Evolutionary conservation across 2,329 filamentous ascomycete genomes (phyloP).

Genomic region (Botrytis byssoidea): DNA sequence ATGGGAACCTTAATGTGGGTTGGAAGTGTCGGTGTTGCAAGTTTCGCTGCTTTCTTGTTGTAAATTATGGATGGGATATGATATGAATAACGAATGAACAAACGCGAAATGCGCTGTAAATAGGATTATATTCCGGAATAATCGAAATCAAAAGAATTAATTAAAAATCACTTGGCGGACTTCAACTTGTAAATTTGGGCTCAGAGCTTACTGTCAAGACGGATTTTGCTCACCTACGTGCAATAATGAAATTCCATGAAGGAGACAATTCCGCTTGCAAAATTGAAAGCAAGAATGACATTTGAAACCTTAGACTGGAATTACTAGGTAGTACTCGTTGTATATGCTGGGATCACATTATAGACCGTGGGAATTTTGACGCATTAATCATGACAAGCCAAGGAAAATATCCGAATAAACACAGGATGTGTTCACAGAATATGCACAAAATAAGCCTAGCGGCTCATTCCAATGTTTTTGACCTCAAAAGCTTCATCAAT

Average conservation of each 20-base stretch:
- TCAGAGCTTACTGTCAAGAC: not conserved
- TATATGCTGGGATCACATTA: not conserved
- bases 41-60: slow-evolving; percentile 25
- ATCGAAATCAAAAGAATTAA: slow-evolving; percentile 3
- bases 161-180: not conserved
- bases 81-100: slow-evolving; percentile 12
- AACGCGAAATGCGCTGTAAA: not conserved
- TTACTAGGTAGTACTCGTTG: not conserved
- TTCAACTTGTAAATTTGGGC: not conserved
- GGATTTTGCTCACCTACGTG: not conserved
- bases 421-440: not conserved
- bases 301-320: not conserved
- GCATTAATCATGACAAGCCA: not conserved
- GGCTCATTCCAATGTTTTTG: not conserved
- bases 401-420: not conserved
- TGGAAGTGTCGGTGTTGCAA: slow-evolving; percentile 24
- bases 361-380: not conserved
- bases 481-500: not conserved
- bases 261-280: not conserved
- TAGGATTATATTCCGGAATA: not conserved
- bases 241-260: not conserved
- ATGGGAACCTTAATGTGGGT: slow-evolving; percentile 25
- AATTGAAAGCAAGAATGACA: not conserved
- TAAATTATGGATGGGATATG: slow-evolving; percentile 17
- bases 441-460: not conserved